A percentile compares a stretch with the other conserved stretches of the same genome.
These are phyloP conservation scores for Cladochytrium replicatum DNA, from an alignment of 192 early-diverging fungal genomes.

Conservation along the genomic window DNA sequence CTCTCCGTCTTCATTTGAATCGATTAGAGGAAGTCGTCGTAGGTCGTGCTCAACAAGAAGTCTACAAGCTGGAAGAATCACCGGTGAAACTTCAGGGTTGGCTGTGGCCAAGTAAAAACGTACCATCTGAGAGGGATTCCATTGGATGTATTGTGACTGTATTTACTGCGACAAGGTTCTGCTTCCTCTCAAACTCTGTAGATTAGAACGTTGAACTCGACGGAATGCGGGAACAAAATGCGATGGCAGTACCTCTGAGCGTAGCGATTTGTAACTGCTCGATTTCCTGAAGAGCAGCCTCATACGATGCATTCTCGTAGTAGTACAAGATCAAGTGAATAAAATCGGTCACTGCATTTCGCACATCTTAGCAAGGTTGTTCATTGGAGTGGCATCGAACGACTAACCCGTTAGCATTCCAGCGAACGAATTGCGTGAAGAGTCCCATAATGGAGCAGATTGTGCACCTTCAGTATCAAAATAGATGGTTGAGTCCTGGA, in stretches of 20 bases:
- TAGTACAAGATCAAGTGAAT: conserved; percentile 90
- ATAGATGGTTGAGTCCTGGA: background rate
- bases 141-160: conserved; percentile 75
- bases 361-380: conserved; percentile 2
- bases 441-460: conserved; percentile 88
- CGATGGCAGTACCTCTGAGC: conserved; percentile 42
- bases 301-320: conserved; percentile 65
- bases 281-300: conserved; percentile 77
- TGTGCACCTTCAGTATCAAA: conserved; percentile 71
- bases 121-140: conserved; percentile 69
- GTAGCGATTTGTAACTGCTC: conserved; percentile 64
- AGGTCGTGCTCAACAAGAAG: conserved; percentile 71
- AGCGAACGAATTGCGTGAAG: conserved; percentile 63
- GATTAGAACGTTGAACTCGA: background rate
- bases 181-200: conserved; percentile 49
- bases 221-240: background rate
- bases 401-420: conserved; percentile 78
- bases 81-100: background rate
- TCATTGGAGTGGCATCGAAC: background rate
- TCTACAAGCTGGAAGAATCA: conserved; percentile 43
- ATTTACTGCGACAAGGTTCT: conserved; percentile 47
- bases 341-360: conserved; percentile 72
- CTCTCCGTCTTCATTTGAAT: conserved; percentile 64
- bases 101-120: conserved; percentile 1
- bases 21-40: conserved; percentile 82